Evolutionary conservation across 345 rosid genomes (phyloP).

Genomic region (Rubroshorea leprosula): DNA sequence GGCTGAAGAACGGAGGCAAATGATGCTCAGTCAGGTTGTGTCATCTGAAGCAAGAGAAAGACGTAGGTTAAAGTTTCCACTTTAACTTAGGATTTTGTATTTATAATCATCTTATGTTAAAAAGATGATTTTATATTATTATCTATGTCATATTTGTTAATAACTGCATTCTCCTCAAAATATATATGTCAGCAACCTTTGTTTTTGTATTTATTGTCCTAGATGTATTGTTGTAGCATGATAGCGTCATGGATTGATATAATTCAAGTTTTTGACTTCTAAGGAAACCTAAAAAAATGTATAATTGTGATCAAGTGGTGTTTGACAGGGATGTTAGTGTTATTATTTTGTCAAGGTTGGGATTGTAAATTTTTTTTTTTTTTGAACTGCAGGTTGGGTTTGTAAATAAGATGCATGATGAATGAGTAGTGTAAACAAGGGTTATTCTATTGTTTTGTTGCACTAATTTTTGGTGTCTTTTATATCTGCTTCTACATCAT

Average conservation of each 20-base stretch:
- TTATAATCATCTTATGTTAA: too few species aligned
- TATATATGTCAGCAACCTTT: neutral
- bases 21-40: constrained; percentile 93
- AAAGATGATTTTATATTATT: too few species aligned
- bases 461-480: neutral
- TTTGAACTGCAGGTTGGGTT: too few species aligned
- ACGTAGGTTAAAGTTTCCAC: constrained; percentile 36
- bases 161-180: neutral
- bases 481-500: neutral
- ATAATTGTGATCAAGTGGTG: too few species aligned
- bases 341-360: neutral
- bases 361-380: neutral
- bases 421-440: neutral
- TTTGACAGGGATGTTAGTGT: too few species aligned
- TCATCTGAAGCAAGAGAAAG: constrained; percentile 89
- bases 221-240: neutral
- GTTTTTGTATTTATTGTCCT: too few species aligned
- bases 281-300: neutral
- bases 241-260: neutral
- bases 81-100: too few species aligned
- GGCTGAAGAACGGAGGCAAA: constrained; percentile 89
- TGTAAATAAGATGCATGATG: too few species aligned
- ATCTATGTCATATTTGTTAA: neutral
- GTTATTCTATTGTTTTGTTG: neutral
- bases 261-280: neutral